Percentiles rank a stretch among this genome's conserved stretches.
Evolutionary conservation across 768 basidiomycete species (phyloP).

Genomic region (Trametes elegans): DNA sequence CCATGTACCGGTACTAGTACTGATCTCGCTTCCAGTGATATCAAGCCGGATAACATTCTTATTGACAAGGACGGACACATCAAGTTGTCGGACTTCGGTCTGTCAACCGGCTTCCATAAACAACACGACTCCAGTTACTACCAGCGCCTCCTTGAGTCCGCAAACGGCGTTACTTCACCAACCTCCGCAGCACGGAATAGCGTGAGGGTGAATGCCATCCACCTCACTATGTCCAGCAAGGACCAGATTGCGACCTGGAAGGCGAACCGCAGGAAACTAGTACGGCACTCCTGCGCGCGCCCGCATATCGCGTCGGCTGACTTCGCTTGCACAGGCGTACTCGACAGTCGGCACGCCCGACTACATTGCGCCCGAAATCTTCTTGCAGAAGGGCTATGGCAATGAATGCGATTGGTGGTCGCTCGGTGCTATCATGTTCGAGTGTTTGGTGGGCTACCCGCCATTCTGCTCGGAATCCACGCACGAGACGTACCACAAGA

Average conservation of each 20-base stretch:
- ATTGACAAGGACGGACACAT: conserved; percentile 97
- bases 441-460: conserved; percentile 95
- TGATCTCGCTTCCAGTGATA: conserved; percentile 60
- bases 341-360: conserved; percentile 98
- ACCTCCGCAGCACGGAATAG: conserved; percentile 71
- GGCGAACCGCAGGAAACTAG: conserved; percentile 93
- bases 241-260: conserved; percentile 98
- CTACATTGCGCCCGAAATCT: conserved; percentile 96
- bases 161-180: conserved; percentile 45
- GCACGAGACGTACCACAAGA: conserved; percentile 97
- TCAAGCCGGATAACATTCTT: conserved; percentile 98
- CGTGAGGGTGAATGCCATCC: conserved; percentile 96
- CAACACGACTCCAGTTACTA: conserved; percentile 97
- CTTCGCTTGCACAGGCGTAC: conserved; percentile 65
- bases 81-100: conserved; percentile 97
- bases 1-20: neutral
- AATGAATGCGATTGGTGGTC: conserved; percentile 99
- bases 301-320: neutral
- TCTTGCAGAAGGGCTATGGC: conserved; percentile 94
- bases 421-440: conserved; percentile 97
- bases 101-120: conserved; percentile 99
- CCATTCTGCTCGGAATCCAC: conserved; percentile 97
- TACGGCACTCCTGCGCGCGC: conserved; percentile 33
- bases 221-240: conserved; percentile 91
- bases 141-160: conserved; percentile 77